Base-by-base conservation (phyloP, 805 yeast species). In the Saturnispora halmiae region DNA sequence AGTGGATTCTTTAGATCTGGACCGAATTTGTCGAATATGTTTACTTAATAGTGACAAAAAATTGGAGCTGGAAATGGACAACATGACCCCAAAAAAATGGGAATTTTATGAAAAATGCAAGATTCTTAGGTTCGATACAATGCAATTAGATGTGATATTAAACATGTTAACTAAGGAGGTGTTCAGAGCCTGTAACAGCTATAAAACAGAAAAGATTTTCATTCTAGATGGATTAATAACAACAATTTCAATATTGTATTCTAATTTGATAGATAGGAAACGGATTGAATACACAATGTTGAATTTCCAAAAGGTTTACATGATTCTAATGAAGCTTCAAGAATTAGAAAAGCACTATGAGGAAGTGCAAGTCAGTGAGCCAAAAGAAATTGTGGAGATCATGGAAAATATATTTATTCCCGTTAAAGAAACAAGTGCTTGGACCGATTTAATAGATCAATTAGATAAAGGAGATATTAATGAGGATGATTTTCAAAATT, bases 151-250 rank as follows among this genome's bases (percentile, higher is more conserved):
- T 11, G 28, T 28, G 15, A 19, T 14, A 9, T 22, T 37, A 15
- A 29, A 26, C 8, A 7, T 26, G 8, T 34, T 34, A 34, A 34
- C 34, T 22, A 22, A 16, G 34, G 34, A 19, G 15, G 7, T 22
- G 15, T 13, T 37, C 1, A 11, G n/a, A 18, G 32, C 0, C 6
- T 8, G 2, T 8, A 22, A n/a, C n/a, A n/a, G n/a, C n/a, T n/a
- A n/a, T 13, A 10, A 7, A 2, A 21, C 25, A 1, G 10, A 14
- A 16, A 21, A 20, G 13, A 30, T 35, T 2, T 34, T 53, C n/a
- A 42, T 55, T 3, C 27, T 56, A 15, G 44, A 52, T 43, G 62
- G 62, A 9, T 38, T 55, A n/a, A 30, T 55, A 31, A 51, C 53
- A 26, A 38, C 34, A 4, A 4, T 58, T 2, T 51, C 58, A 4